A percentile compares a stretch with the other conserved stretches of the same genome.
These are phyloP conservation scores for Metarhizium brunneum DNA, from an alignment of 2,329 filamentous ascomycete genomes.

Conservation along the genomic window DNA sequence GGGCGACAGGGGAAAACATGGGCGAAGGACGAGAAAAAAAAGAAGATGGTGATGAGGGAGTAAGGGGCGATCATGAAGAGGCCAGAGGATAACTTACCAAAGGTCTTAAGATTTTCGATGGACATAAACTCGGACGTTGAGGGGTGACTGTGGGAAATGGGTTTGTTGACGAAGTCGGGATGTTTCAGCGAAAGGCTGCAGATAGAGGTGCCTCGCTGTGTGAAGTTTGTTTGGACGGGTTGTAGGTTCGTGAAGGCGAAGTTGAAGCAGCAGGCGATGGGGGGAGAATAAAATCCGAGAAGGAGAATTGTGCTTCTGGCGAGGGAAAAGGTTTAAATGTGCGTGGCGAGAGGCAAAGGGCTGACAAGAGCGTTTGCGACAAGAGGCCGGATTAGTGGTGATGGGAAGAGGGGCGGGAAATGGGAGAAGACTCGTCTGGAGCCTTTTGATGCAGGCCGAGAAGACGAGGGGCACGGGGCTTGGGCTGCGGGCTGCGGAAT, in stretches of 20 bases:
- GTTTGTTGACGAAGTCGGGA: slow-evolving; percentile 26
- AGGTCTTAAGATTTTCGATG: slow-evolving; percentile 97
- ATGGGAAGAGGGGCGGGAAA: slow-evolving; percentile 1
- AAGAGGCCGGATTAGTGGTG: slow-evolving; percentile 1
- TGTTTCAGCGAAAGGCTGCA: slow-evolving; percentile 38
- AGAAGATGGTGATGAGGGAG: not conserved
- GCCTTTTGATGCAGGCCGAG: slow-evolving; percentile 12
- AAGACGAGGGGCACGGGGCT: slow-evolving; percentile 10
- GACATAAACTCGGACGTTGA: slow-evolving; percentile 85
- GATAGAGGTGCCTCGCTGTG: slow-evolving; percentile 35
- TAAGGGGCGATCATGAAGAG: not conserved
- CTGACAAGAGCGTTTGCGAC: slow-evolving; percentile 4
- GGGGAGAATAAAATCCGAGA: not conserved
- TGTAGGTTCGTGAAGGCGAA: slow-evolving; percentile 9
- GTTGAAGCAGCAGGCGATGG: not conserved
- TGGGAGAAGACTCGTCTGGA: slow-evolving; percentile 4
- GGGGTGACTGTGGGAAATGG: slow-evolving; percentile 47
- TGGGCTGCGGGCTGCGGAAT: not conserved
- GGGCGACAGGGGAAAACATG: not conserved
- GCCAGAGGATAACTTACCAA: slow-evolving; percentile 52
- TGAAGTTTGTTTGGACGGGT: slow-evolving; percentile 11
- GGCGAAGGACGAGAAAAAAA: not conserved
- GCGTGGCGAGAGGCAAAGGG: slow-evolving; percentile 2
- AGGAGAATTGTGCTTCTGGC: not conserved
- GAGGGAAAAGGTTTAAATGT: not conserved